Evolutionary conservation across 2,329 filamentous ascomycete genomes (phyloP), one percentile per base, ranked within the genome.

Genomic region (Fusarium abutilonis): DNA sequence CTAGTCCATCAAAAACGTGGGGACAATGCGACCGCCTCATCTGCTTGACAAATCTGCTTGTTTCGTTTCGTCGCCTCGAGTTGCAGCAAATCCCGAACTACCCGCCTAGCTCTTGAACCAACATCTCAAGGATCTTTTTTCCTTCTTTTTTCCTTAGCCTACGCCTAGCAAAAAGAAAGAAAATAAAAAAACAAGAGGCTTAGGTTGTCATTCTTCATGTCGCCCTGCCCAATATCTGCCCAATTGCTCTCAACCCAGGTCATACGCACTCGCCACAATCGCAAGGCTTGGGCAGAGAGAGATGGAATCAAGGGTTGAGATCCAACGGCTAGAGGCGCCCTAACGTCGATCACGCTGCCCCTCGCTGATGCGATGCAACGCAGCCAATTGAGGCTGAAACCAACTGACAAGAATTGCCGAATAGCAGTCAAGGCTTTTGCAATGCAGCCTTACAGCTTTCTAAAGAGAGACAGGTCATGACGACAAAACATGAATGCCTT

Each of bases 321-420:
- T 60, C 56, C 55, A 60, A 60, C 56, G 55, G 48, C 48, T 39
- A n/a, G 29, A 19, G 41, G 52, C 51, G 56, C 61, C 40, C 42
- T 34, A 52, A 41, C 47, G 66, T 52, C 63, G 67, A 69, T 69
- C 67, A 68, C 56, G 63, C 68, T 68, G 67, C 54, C 50, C 56
- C 53, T 61, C 59, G 53, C 39, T 56, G 54, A 66, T 68, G 56
- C 56, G 56, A 69, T 60, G 64, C 62, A 58, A 64, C 63, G 49
- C 56, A 59, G 48, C 51, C 51, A 64, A 60, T 62, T 56, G 64
- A 64, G 64, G 59, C 59, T 64, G 62, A 64, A 60, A 63, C 52
- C 31, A 19, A n/a, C 11, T 34, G 31, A 14, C 31, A 34, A 11
- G 10, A 47, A 47, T 63, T 60, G 53, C 50, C 57, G 57, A 59